These are phyloP conservation scores for Nymphaea thermarum DNA, from an alignment of 164 flowering plant species.

Conservation along the genomic window DNA sequence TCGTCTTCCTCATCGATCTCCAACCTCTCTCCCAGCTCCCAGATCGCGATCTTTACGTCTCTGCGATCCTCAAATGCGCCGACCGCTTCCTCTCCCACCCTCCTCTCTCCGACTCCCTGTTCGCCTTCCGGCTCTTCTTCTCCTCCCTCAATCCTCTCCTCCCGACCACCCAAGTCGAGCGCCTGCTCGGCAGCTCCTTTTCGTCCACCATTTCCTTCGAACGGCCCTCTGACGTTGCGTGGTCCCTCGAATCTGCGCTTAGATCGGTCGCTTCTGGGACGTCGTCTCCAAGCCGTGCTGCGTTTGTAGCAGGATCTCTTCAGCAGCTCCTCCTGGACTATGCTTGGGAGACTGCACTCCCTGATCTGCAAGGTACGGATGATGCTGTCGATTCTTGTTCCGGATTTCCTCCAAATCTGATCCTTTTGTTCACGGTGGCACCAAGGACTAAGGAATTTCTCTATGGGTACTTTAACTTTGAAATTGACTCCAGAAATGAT, in stretches of 20 bases:
- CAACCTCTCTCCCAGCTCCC: slow-evolving; percentile 36
- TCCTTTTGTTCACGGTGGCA: slow-evolving; percentile 51
- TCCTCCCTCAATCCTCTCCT: slow-evolving; percentile 71
- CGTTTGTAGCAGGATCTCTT: slow-evolving; percentile 28
- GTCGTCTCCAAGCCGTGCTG: slow-evolving; percentile 8
- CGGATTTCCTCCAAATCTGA: slow-evolving; percentile 48
- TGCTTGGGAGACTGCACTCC: slow-evolving; percentile 47
- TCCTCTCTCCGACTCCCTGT: slow-evolving; percentile 56
- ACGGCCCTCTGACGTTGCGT: slow-evolving; percentile 26
- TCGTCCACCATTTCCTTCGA: slow-evolving; percentile 47
- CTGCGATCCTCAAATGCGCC: slow-evolving; percentile 33
- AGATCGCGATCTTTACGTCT: slow-evolving; percentile 39
- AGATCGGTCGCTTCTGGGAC: slow-evolving; percentile 15
- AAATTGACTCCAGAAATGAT: slow-evolving; percentile 13
- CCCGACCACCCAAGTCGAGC: slow-evolving; percentile 45
- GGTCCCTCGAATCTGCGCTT: slow-evolving; percentile 27
- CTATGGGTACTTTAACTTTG: slow-evolving; percentile 26
- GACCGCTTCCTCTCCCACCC: slow-evolving; percentile 37
- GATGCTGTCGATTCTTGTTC: not conserved
- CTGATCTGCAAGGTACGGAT: slow-evolving; percentile 18
- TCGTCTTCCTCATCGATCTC: slow-evolving; percentile 75
- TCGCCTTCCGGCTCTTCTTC: slow-evolving; percentile 66
- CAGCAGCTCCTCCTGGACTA: slow-evolving; percentile 60
- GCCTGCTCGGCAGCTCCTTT: slow-evolving; percentile 17
- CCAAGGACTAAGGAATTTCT: slow-evolving; percentile 17